phyloP scores from a whole-genome alignment of 2,329 filamentous ascomycete genomes.

The Fusarium tuaranense region DNA sequence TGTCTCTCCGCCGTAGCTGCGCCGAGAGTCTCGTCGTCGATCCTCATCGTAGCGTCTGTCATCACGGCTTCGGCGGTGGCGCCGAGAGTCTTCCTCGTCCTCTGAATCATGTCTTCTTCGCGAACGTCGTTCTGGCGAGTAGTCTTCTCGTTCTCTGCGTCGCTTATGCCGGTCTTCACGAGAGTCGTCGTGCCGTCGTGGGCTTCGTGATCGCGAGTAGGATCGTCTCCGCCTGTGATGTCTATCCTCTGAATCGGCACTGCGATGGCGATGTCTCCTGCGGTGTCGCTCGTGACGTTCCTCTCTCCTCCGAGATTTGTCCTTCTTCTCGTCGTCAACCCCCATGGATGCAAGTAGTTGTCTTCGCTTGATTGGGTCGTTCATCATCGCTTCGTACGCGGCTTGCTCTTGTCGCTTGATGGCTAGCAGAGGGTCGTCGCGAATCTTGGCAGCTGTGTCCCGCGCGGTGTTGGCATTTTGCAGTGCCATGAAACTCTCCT shows the following conservation, averaged over 20 bases:
- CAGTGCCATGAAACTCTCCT: slow-evolving; percentile 70
- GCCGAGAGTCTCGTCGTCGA: slow-evolving; percentile 38
- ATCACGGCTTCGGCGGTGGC: slow-evolving; percentile 34
- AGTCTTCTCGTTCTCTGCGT: slow-evolving; percentile 34
- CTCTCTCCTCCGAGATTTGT: slow-evolving; percentile 48
- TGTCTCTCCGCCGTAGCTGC: slow-evolving; percentile 35
- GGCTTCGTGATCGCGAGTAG: slow-evolving; percentile 59
- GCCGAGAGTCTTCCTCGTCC: slow-evolving; percentile 28
- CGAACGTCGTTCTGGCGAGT: slow-evolving; percentile 41
- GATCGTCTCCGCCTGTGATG: slow-evolving; percentile 58
- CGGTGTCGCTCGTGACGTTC: slow-evolving; percentile 52
- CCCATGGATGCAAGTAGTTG: slow-evolving; percentile 76
- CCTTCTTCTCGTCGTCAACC: slow-evolving; percentile 61
- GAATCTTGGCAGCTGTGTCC: slow-evolving; percentile 87
- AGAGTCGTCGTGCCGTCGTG: slow-evolving; percentile 48
- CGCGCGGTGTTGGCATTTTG: slow-evolving; percentile 79
- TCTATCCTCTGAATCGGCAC: slow-evolving; percentile 53
- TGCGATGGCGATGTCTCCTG: slow-evolving; percentile 58
- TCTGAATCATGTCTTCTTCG: slow-evolving; percentile 35
- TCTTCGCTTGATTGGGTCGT: slow-evolving; percentile 75
- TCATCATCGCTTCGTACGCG: slow-evolving; percentile 83
- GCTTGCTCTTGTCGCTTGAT: slow-evolving; percentile 94
- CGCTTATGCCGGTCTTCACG: slow-evolving; percentile 45
- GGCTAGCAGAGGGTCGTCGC: slow-evolving; percentile 90
- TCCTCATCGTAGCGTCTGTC: slow-evolving; percentile 46